A percentile compares a stretch with the other conserved stretches of the same genome.
Conservation (phyloP, 768 basidiomycete species). For the Lentinula raphanica region DNA sequence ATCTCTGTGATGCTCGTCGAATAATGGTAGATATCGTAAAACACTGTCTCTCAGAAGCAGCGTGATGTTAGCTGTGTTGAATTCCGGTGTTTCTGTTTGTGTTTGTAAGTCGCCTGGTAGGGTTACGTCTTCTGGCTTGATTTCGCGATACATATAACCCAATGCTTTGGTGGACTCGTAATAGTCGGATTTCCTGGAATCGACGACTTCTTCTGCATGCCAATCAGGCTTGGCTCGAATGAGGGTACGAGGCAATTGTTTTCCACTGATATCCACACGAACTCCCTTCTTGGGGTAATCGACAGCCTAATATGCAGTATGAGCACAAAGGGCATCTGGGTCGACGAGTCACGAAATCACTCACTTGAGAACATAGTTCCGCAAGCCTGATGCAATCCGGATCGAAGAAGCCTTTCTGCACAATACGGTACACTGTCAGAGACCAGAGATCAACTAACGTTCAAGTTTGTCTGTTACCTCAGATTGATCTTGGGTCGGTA, state of each 20-base stretch:
- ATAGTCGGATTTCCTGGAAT: slow-evolving; percentile 55
- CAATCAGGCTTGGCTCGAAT: slow-evolving; percentile 77
- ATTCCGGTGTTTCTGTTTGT: neutral
- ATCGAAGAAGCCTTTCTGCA: slow-evolving; percentile 59
- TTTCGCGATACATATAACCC: slow-evolving; percentile 64
- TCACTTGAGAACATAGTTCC: slow-evolving; percentile 49
- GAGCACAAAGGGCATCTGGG: neutral
- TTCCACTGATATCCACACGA: slow-evolving; percentile 46
- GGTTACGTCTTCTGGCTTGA: slow-evolving; percentile 32
- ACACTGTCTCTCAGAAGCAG: slow-evolving; percentile 26
- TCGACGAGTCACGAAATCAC: neutral
- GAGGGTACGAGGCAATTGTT: slow-evolving; percentile 44
- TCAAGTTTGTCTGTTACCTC: slow-evolving; percentile 36
- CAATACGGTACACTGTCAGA: neutral
- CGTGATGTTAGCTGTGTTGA: slow-evolving; percentile 35
- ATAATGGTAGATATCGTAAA: slow-evolving; percentile 8
- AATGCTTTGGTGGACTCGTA: slow-evolving; percentile 69
- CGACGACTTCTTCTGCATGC: slow-evolving; percentile 57
- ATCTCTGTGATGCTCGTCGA: slow-evolving; percentile 20
- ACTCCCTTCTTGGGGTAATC: slow-evolving; percentile 79
- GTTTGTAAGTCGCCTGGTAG: slow-evolving; percentile 5
- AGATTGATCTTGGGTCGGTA: slow-evolving; percentile 56
- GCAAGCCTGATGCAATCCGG: slow-evolving; percentile 53
- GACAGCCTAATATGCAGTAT: slow-evolving; percentile 46
- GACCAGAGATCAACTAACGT: neutral